Evolutionary conservation across 116 monocot genomes (phyloP).

Genomic region (Dioscorea cayenensis): DNA sequence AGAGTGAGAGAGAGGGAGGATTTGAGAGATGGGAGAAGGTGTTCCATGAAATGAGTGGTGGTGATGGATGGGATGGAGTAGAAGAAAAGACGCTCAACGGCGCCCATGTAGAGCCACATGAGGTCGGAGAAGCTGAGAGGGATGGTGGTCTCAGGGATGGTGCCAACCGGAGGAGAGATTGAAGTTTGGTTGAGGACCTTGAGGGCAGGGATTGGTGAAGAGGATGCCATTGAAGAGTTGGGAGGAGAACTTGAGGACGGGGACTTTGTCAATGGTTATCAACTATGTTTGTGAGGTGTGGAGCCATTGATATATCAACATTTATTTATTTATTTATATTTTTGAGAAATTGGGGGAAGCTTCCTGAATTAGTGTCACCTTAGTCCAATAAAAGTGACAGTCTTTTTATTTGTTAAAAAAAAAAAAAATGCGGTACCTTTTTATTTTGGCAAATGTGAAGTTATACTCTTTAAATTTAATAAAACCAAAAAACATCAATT

Average conservation of each 20-base stretch:
- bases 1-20: constrained; percentile 39
- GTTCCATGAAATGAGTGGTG: constrained; percentile 17
- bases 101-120: constrained; percentile 16
- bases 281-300: no score
- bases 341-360: no score
- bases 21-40: constrained; percentile 33
- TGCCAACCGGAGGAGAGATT: neutral
- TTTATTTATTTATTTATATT: no score
- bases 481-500: no score
- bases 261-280: no score
- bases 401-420: no score
- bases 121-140: constrained; percentile 50
- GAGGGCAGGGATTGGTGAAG: neutral
- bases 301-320: no score
- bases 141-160: neutral
- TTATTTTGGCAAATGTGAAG: no score
- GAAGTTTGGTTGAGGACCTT: neutral
- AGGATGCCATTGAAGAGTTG: neutral
- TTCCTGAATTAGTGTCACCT: no score
- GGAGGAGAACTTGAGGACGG: neutral
- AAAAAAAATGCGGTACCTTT: no score
- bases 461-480: no score
- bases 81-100: constrained; percentile 50
- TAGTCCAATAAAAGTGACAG: no score
- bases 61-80: constrained; percentile 21